Percentiles rank a stretch among this genome's conserved stretches.
Conservation (phyloP, 2,329 filamentous ascomycete species). For the Trichoderma afroharzianum region DNA sequence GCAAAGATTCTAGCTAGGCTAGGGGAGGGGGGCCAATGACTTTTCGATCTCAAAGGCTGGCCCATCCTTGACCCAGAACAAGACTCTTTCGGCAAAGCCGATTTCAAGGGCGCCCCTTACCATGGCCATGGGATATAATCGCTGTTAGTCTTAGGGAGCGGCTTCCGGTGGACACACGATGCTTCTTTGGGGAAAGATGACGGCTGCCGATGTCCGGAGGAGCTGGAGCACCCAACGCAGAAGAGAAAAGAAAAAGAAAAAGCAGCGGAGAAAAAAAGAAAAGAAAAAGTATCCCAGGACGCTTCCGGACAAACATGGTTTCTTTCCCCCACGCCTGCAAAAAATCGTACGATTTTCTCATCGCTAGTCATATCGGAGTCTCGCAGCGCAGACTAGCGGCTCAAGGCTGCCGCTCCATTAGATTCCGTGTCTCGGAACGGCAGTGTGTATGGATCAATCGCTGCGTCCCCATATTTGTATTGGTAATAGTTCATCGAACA, state of each 20-base stretch:
- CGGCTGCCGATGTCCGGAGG: background rate
- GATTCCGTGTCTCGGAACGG: conserved; percentile 14
- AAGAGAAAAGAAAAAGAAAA: background rate
- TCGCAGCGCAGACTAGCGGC: conserved; percentile 6
- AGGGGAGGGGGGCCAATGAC: background rate
- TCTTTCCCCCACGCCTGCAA: background rate
- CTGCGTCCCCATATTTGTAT: background rate
- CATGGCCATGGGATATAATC: background rate
- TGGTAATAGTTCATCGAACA: background rate
- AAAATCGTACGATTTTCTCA: conserved; percentile 13
- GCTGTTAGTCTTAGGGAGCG: background rate
- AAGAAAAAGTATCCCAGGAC: background rate
- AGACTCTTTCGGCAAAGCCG: conserved; percentile 5
- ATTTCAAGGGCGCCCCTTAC: conserved; percentile 7
- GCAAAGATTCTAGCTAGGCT: background rate
- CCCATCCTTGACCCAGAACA: background rate
- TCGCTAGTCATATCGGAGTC: conserved; percentile 7
- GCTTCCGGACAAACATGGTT: conserved; percentile 2
- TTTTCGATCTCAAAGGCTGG: conserved; percentile 1
- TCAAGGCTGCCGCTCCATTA: conserved; percentile 13
- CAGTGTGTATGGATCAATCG: background rate
- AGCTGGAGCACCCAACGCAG: background rate
- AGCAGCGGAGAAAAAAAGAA: background rate
- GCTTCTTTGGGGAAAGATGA: background rate
- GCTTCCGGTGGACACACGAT: background rate